Conservation (phyloP, 371 early-diverging fungal genomes). For the Basidiobolus heterosporus region DNA sequence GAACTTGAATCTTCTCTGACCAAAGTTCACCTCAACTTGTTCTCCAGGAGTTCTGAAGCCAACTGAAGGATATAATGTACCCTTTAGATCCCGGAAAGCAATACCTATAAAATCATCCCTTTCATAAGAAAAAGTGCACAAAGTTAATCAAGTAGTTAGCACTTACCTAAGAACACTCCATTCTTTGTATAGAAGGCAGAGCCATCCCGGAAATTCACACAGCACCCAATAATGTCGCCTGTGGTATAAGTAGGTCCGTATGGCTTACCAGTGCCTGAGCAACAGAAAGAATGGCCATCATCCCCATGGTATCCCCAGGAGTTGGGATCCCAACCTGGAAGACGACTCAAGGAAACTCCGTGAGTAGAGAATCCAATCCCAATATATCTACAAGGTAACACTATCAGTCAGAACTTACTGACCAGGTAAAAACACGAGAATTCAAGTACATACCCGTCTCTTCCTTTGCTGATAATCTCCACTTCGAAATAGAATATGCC, state of each 20-base stretch:
- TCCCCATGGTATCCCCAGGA: slow-evolving; percentile 87
- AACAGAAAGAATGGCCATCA: slow-evolving; percentile 65
- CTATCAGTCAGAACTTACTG: neutral
- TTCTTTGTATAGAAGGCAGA: slow-evolving; percentile 84
- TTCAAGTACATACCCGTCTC: slow-evolving; percentile 47
- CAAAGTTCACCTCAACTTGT: slow-evolving; percentile 78
- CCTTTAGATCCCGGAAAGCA: slow-evolving; percentile 25
- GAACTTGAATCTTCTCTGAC: slow-evolving; percentile 61
- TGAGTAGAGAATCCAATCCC: slow-evolving; percentile 67
- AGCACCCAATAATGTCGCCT: slow-evolving; percentile 83
- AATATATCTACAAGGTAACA: slow-evolving; percentile 34
- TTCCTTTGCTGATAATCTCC: slow-evolving; percentile 66
- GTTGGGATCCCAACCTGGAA: slow-evolving; percentile 73
- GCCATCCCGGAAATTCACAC: slow-evolving; percentile 60
- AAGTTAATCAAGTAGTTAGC: neutral
- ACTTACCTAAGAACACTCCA: slow-evolving; percentile 59
- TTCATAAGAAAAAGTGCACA: too few relatives aligned
- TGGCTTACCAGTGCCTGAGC: slow-evolving; percentile 56
- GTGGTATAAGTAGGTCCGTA: slow-evolving; percentile 86
- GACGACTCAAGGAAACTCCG: slow-evolving; percentile 32
- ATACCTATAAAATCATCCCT: slow-evolving; percentile 17
- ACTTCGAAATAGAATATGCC: slow-evolving; percentile 89
- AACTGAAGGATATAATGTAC: slow-evolving; percentile 61
- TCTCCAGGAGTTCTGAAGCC: slow-evolving; percentile 84
- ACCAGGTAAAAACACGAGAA: neutral